phyloP scores from a whole-genome alignment of 2,329 filamentous ascomycete genomes.

The Nannizziopsis arthrosporioides region DNA sequence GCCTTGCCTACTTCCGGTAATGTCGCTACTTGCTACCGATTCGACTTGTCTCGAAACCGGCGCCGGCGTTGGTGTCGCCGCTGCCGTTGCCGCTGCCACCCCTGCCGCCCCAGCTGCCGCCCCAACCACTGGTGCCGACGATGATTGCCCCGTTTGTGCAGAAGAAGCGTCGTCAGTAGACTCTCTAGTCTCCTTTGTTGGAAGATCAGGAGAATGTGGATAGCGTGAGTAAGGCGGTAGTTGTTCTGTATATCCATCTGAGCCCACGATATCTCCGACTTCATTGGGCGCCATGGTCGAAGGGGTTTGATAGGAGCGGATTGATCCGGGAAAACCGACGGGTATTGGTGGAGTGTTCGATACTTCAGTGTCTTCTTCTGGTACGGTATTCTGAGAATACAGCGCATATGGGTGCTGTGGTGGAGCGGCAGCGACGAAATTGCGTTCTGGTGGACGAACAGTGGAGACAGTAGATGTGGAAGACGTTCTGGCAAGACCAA shows the following conservation, averaged over 20 bases:
- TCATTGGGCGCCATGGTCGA: constrained; percentile 61
- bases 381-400: constrained; percentile 68
- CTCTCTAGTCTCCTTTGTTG: constrained; percentile 42
- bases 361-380: constrained; percentile 43
- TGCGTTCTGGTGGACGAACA: constrained; percentile 45
- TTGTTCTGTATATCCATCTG: constrained; percentile 80
- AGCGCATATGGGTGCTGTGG: constrained; percentile 78
- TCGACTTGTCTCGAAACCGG: constrained; percentile 3
- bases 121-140: constrained; percentile 7
- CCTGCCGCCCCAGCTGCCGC: too few relatives aligned
- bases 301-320: constrained; percentile 57
- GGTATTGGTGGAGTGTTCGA: constrained; percentile 36
- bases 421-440: constrained; percentile 49
- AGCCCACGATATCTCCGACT: constrained; percentile 72
- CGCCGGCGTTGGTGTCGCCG: constrained; percentile 2
- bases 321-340: constrained; percentile 62
- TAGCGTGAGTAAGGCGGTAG: constrained; percentile 85
- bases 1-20: constrained; percentile 2
- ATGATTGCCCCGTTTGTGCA: constrained; percentile 31
- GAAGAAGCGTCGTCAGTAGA: constrained; percentile 22
- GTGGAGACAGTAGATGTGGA: constrained; percentile 66
- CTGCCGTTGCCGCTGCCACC: not conserved
- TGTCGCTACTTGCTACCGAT: constrained; percentile 10
- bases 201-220: constrained; percentile 40
- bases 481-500: constrained; percentile 44